Evolutionary conservation across 2,329 filamentous ascomycete species (phyloP).

Genomic region (Colletotrichum kahawae): DNA sequence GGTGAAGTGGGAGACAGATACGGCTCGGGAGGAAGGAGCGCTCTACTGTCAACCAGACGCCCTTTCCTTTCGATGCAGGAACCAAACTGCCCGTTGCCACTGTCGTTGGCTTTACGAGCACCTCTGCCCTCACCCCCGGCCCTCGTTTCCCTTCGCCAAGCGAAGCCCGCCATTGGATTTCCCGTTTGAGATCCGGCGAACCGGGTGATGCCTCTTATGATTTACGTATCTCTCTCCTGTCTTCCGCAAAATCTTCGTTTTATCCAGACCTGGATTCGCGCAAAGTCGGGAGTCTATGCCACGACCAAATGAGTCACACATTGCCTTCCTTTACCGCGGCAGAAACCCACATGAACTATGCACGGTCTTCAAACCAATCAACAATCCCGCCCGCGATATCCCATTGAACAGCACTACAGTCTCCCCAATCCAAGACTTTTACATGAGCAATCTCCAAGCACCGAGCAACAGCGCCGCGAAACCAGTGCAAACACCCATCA

Average conservation of each 20-base stretch:
- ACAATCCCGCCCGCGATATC: not conserved
- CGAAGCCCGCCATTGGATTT: not conserved
- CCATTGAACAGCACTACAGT: not conserved
- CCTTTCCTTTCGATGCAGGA: not conserved
- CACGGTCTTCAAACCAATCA: not conserved
- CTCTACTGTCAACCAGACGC: not conserved
- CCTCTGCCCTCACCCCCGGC: not conserved
- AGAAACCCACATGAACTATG: not conserved
- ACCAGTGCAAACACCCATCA: constrained; percentile 83
- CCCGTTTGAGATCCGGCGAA: not conserved
- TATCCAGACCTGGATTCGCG: not conserved
- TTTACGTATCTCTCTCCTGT: not conserved
- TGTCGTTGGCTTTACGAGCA: not conserved
- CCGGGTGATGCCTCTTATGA: not conserved
- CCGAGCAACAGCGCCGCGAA: constrained; percentile 71
- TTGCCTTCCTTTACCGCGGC: not conserved
- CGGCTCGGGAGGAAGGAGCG: not conserved
- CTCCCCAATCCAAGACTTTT: constrained; percentile 16
- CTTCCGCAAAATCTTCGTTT: not conserved
- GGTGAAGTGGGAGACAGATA: not conserved
- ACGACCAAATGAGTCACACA: not conserved
- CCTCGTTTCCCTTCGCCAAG: not conserved
- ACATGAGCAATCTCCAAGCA: constrained; percentile 76
- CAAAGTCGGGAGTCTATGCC: not conserved
- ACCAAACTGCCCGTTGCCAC: not conserved